A percentile compares a stretch with the other conserved stretches of the same genome.
These are phyloP conservation scores for Panaeolus papilionaceus DNA, from an alignment of 768 basidiomycete species.

Conservation along the genomic window DNA sequence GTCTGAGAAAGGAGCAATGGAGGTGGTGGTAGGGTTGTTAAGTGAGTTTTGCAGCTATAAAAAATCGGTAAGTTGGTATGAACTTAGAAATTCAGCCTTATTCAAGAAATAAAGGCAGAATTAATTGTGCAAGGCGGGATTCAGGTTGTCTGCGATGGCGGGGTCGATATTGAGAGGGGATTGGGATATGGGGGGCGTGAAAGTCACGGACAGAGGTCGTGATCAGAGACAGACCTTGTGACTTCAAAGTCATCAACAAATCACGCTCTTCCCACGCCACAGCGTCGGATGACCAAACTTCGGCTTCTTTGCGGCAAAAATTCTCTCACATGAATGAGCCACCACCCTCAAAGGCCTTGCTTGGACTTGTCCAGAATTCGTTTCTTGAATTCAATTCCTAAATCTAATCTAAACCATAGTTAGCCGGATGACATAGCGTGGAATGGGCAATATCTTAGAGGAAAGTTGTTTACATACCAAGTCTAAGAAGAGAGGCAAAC, in stretches of 20 bases:
- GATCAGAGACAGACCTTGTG: constrained; percentile 50
- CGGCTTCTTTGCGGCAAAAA: constrained; percentile 14
- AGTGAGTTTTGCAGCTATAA: constrained; percentile 23
- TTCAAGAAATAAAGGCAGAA: not conserved
- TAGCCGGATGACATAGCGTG: constrained; percentile 1
- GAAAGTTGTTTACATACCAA: too few species aligned
- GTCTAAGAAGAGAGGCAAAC: not conserved
- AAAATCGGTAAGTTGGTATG: constrained; percentile 29
- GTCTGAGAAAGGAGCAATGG: constrained; percentile 20
- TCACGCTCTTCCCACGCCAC: constrained; percentile 42
- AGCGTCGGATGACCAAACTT: constrained; percentile 16
- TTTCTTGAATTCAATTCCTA: constrained; percentile 1
- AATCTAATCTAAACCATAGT: not conserved
- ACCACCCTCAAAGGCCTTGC: too few species aligned
- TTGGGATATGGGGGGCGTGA: constrained; percentile 43
- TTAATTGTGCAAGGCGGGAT: constrained; percentile 6
- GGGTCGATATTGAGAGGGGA: constrained; percentile 26
- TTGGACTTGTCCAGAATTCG: not conserved
- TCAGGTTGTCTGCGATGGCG: constrained; percentile 16
- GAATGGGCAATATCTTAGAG: not conserved
- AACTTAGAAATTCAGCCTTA: constrained; percentile 8
- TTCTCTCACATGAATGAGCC: not conserved
- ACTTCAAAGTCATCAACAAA: constrained; percentile 41
- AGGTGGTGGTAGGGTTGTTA: constrained; percentile 12
- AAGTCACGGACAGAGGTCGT: constrained; percentile 44